Conservation (phyloP, 1,284 basidiomycete genomes). For the Earliella scabrosa region DNA sequence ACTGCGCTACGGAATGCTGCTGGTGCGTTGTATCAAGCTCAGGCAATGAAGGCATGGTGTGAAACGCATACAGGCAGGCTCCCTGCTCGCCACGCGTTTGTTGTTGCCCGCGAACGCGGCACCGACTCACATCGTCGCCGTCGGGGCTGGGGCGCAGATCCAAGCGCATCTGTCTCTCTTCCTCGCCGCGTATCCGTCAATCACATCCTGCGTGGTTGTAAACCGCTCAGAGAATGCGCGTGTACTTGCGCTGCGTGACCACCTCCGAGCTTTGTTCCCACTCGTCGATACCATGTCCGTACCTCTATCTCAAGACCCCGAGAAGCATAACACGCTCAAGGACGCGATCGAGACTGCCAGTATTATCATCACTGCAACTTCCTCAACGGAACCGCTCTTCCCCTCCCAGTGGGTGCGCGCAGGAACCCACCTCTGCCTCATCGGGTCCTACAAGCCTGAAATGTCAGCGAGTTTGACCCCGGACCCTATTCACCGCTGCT, state of each 20-base stretch:
- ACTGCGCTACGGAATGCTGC: slow-evolving; percentile 84
- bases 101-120: slow-evolving; percentile 42
- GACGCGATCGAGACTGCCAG: slow-evolving; percentile 46
- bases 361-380: slow-evolving; percentile 79
- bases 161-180: slow-evolving; percentile 69
- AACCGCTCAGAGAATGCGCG: slow-evolving; percentile 65
- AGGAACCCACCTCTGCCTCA: slow-evolving; percentile 74
- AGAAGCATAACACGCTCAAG: slow-evolving; percentile 20
- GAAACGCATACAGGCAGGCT: neutral
- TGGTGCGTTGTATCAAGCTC: too few species aligned
- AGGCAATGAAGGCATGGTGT: too few species aligned
- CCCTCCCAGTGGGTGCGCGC: slow-evolving; percentile 60
- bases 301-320: slow-evolving; percentile 10
- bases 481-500: too few species aligned
- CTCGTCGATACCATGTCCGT: slow-evolving; percentile 36
- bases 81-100: slow-evolving; percentile 40
- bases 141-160: slow-evolving; percentile 80
- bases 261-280: slow-evolving; percentile 47
- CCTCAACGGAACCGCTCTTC: slow-evolving; percentile 75
- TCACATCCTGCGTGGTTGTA: slow-evolving; percentile 62
- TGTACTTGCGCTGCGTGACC: slow-evolving; percentile 44
- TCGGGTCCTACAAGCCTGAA: slow-evolving; percentile 82
- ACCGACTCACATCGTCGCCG: slow-evolving; percentile 61
- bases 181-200: slow-evolving; percentile 57
- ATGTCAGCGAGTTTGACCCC: slow-evolving; percentile 50